Base-by-base conservation (phyloP, 177 flowering plant species). In the Tripterygium wilfordii region DNA sequence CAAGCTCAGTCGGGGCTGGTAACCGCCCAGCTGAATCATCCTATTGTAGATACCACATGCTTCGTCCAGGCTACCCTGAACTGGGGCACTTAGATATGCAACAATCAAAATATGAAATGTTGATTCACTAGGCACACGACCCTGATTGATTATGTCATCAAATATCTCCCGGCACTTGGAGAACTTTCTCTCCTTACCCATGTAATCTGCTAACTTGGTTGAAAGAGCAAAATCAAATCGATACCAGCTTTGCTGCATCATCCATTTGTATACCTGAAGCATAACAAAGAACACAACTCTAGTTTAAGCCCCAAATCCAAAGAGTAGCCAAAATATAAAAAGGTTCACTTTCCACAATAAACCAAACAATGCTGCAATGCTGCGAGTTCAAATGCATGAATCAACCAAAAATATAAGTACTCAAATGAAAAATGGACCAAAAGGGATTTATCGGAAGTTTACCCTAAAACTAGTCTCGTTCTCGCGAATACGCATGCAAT, bases 1-100 rank as follows among this genome's bases (percentile, higher is more conserved):
- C 61, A 94, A 76, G 64, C 82, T 77, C 48, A 78, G 82, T 10
- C 70, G 85, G 28, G 99, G 99, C 46, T 45, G 68, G 62, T 89
- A 92, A n/a, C 86, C 88, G 23, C 97, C 97, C 42, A 83, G 54
- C 68, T 87, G 99, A 60, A 94, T 79, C 96, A 94, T 94, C 5
- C 79, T 83, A 57, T 87, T 87, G 71, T 84, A 94, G 46, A 89
- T 77, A 53, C 62, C 51, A 18, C 97, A 89, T 8, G 97, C 97
- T 74, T 94, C 95, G 49, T 81, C 88, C 51, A 94, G 30, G 62
- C 88, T 78, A 48, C 79, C 87, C 45, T 74, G 71, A 46, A 58
- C 42, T 4, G 76, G 57, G 1, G 89, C 63, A 65, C 96, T 81
- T 8, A 94, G 87, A 69, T 94, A 89, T 1, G 96, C 82, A 67